Conservation (phyloP, 2,329 filamentous ascomycete species). For the Rutstroemia sp. region DNA sequence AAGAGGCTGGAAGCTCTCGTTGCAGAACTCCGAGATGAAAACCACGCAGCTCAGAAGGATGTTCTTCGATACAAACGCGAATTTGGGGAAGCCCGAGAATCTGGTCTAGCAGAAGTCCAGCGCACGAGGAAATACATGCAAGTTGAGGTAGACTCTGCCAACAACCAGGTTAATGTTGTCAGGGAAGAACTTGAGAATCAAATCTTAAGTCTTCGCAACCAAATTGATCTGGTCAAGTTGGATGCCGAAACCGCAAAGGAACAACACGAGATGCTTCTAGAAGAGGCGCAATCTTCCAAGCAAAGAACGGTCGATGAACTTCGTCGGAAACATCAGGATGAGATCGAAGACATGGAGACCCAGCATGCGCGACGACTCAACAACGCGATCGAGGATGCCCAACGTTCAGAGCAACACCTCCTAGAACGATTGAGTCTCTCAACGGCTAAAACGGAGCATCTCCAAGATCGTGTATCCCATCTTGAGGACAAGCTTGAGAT, state of each 20-base stretch:
- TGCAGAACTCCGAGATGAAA: slow-evolving; percentile 55
- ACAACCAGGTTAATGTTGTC: slow-evolving; percentile 77
- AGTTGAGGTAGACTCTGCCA: slow-evolving; percentile 73
- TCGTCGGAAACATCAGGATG: slow-evolving; percentile 54
- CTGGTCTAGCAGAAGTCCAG: slow-evolving; percentile 71
- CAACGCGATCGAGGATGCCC: slow-evolving; percentile 72
- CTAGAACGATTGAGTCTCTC: slow-evolving; percentile 75
- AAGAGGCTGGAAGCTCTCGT: slow-evolving; percentile 51
- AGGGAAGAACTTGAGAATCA: slow-evolving; percentile 78
- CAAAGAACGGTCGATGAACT: slow-evolving; percentile 46
- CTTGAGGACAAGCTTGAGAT: slow-evolving; percentile 89
- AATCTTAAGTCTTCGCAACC: slow-evolving; percentile 60
- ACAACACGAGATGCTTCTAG: slow-evolving; percentile 74
- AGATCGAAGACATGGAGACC: slow-evolving; percentile 66
- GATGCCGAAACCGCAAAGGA: slow-evolving; percentile 76
- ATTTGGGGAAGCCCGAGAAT: slow-evolving; percentile 75
- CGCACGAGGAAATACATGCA: slow-evolving; percentile 73
- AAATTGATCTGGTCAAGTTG: slow-evolving; percentile 70
- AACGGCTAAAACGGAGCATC: slow-evolving; percentile 75
- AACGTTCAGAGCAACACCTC: slow-evolving; percentile 71
- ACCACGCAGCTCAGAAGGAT: slow-evolving; percentile 45
- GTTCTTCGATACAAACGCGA: slow-evolving; percentile 61
- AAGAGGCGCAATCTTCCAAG: slow-evolving; percentile 69
- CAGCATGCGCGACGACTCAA: slow-evolving; percentile 68
- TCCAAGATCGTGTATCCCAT: slow-evolving; percentile 77